phyloP scores from a whole-genome alignment of 1,284 basidiomycete genomes.

The Sporisorium graminicola region DNA sequence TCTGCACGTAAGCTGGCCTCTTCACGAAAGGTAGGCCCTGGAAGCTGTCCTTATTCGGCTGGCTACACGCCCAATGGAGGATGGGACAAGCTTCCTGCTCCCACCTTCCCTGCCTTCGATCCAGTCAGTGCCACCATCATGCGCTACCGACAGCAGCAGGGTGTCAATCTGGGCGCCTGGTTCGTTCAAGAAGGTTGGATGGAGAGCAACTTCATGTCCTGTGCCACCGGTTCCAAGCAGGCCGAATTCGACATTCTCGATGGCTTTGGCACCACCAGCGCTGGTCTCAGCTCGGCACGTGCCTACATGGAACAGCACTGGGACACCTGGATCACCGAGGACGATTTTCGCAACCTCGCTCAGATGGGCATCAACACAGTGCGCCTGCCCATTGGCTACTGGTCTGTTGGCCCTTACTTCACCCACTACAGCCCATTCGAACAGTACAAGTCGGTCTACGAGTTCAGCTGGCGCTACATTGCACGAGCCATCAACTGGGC shows the following conservation, averaged over 20 bases:
- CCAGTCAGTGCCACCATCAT: conserved; percentile 63
- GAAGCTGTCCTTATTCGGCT: conserved; percentile 58
- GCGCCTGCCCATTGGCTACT: conserved; percentile 69
- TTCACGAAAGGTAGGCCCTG: conserved; percentile 53
- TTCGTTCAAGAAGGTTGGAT: conserved; percentile 85
- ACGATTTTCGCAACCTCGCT: conserved; percentile 70
- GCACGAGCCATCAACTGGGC: conserved; percentile 79
- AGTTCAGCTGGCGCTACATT: conserved; percentile 75
- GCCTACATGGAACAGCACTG: conserved; percentile 78
- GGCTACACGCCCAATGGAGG: conserved; percentile 63
- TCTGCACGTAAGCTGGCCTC: conserved; percentile 37
- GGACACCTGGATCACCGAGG: conserved; percentile 80
- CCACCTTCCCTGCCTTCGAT: conserved; percentile 61
- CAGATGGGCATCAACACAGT: conserved; percentile 70
- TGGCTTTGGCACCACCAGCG: conserved; percentile 74
- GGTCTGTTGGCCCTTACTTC: conserved; percentile 70
- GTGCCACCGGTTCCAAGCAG: conserved; percentile 74
- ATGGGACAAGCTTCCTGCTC: conserved; percentile 49
- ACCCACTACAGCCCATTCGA: conserved; percentile 75
- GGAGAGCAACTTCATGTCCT: conserved; percentile 78
- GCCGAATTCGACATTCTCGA: conserved; percentile 73
- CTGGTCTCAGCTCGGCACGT: conserved; percentile 71
- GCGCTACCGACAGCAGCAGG: conserved; percentile 65
- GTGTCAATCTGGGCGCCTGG: conserved; percentile 63
- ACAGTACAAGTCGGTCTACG: conserved; percentile 76